Percentiles rank a stretch among this genome's conserved stretches.
phyloP scores from a whole-genome alignment of 2,329 filamentous ascomycete genomes.

The Plenodomus tracheiphilus region DNA sequence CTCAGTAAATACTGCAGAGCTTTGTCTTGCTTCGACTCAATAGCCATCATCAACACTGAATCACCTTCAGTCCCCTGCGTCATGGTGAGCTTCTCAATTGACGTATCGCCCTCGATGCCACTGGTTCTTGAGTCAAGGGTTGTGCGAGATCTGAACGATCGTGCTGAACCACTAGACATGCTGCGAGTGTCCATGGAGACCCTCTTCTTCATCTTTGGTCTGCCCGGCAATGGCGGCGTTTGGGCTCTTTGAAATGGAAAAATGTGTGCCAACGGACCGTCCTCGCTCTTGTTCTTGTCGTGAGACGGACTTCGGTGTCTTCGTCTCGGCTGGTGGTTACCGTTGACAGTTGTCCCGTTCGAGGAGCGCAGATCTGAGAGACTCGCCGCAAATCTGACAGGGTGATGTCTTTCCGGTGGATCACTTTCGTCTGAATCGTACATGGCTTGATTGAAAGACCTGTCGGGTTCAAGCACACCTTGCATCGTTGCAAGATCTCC shows the following conservation, averaged over 20 bases:
- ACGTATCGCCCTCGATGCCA: conserved; percentile 81
- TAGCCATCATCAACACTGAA: conserved; percentile 68
- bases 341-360: conserved; percentile 34
- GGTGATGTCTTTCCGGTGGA: conserved; percentile 22
- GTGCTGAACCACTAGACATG: conserved; percentile 81
- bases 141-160: conserved; percentile 79
- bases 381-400: conserved; percentile 39
- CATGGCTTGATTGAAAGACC: conserved; percentile 42
- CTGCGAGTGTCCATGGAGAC: conserved; percentile 91
- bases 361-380: conserved; percentile 32
- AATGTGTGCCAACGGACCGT: conserved; percentile 71
- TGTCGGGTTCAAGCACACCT: conserved; percentile 75
- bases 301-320: conserved; percentile 25
- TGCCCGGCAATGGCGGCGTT: conserved; percentile 50
- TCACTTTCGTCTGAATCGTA: conserved; percentile 34
- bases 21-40: conserved; percentile 65
- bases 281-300: conserved; percentile 22
- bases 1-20: conserved; percentile 79
- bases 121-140: conserved; percentile 68
- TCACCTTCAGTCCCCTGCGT: conserved; percentile 74
- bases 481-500: conserved; percentile 76
- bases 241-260: conserved; percentile 81
- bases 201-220: conserved; percentile 67
- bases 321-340: conserved; percentile 26
- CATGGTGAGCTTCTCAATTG: conserved; percentile 75